These are phyloP conservation scores for Microcyclosporella mali DNA, from an alignment of 2,329 filamentous ascomycete species.

Conservation along the genomic window DNA sequence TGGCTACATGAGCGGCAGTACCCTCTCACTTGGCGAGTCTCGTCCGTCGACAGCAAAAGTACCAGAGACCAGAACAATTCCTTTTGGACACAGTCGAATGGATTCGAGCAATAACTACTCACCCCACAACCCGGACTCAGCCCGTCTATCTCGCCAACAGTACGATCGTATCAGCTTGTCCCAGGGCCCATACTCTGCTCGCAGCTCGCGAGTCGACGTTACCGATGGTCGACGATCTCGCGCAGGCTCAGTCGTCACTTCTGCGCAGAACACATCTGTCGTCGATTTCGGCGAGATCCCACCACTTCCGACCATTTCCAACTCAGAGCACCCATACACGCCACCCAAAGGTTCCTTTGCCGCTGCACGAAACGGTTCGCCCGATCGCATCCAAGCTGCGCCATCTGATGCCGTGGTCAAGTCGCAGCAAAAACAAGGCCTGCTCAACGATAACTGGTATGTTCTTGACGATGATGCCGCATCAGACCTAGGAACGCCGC, in stretches of 20 bases:
- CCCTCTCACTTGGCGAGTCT: conserved; percentile 36
- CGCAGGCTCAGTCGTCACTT: conserved; percentile 15
- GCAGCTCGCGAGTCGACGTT: conserved; percentile 35
- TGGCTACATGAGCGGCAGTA: conserved; percentile 43
- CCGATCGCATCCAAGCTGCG: conserved; percentile 14
- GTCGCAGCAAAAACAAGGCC: conserved; percentile 28
- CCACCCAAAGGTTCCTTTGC: conserved; percentile 5
- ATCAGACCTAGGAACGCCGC: conserved; percentile 23
- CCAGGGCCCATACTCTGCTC: conserved; percentile 29
- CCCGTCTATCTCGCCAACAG: conserved; percentile 50
- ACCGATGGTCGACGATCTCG: conserved; percentile 14
- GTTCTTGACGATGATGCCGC: conserved; percentile 29
- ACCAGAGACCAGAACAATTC: conserved; percentile 49
- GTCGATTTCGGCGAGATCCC: conserved; percentile 15
- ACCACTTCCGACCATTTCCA: conserved; percentile 8
- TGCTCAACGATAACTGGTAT: conserved; percentile 46
- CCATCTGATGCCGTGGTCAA: conserved; percentile 16
- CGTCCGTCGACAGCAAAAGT: conserved; percentile 36
- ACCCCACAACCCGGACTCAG: conserved; percentile 45
- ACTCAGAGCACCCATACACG: neutral
- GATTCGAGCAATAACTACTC: conserved; percentile 56
- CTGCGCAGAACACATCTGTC: conserved; percentile 9
- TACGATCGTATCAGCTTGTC: conserved; percentile 35
- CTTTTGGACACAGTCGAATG: conserved; percentile 73
- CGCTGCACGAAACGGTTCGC: conserved; percentile 2